Base-by-base conservation (phyloP, 345 rosid genomes). In the Kernera saxatilis region DNA sequence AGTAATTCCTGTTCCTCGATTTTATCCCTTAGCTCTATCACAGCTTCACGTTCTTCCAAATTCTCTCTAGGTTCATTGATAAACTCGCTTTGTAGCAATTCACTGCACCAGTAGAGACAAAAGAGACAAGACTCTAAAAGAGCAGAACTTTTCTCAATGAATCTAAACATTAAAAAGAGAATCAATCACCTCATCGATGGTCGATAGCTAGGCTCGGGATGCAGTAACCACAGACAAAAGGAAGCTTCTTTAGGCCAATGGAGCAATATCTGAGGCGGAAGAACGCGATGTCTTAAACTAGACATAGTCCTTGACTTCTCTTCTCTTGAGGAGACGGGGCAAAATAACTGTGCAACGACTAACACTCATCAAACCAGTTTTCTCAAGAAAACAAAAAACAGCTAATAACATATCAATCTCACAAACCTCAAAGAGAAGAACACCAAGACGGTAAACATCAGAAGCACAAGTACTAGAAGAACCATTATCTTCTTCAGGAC, bases 231-330 rank as follows among this genome's bases (percentile, higher is more conserved):
- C 73, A 93, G 67, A 82, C 98, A 93, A 78, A 87, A 90, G 2
- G 97, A 84, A 69, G 94, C 98, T 84, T 91, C 93, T 80, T 93
- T 93, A 5, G 97, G 87, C 85, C 88, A 91, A 62, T 86, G 85
- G 61, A 88, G 76, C 71, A 93, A 83, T 81, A 93, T 67, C 53
- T 86, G 96, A 67, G 97, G 91, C 37, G 97, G 97, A 84, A 93
- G 98, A 77, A 93, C 86, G 6, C 98, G 92, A 79, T 93, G 96
- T 79, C 96, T 84, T 81, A 93, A 76, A 74, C 94, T 87, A 50
- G 92, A 85, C 98, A 93, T 91, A 29, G 91, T 93, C 75, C 79
- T 77, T 55, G 85, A 78, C 80, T 87, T 90, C 64, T 89, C 96
- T 62, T 87, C 96, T 69, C 85, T 76, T 40, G 88, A 84, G 66